Base-by-base conservation (phyloP, 2,329 filamentous ascomycete species). In the Fusarium sp. region DNA sequence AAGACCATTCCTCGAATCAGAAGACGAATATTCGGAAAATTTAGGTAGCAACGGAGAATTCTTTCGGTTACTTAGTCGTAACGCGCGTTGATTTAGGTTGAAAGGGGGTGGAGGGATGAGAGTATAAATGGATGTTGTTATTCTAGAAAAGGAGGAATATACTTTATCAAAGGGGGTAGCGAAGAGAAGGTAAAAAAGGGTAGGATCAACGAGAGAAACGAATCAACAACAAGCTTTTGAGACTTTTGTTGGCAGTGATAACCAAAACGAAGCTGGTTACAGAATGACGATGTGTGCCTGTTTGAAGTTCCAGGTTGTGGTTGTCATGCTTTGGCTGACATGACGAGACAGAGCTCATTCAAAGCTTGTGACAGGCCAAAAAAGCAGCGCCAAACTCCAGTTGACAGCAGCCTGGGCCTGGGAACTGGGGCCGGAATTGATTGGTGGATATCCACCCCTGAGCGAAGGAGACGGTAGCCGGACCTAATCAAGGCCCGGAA, bases 231-330 rank as follows among this genome's bases (percentile, higher is more conserved):
- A 60, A 42, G 38, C 40, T 48, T 38, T 40, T n/a, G 15, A 32
- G 49, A 30, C 30, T n/a, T 42, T 15, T 26, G 42, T 59, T 41
- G 46, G 46, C 26, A 62, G 52, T 70, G 26, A 53, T 50, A 41
- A 37, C 38, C 30, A 63, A 57, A 61, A 60, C 54, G 66, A 70
- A 59, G 66, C 66, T 58, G 46, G 65, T 70, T 68, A 45, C 42
- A 69, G 56, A 63, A 71, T 71, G 69, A 67, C 69, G 70, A 70
- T 63, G 70, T 26, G 57, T 73, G 66, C 52, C 71, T 58, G 70
- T 60, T 72, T 70, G 66, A 68, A 64, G 58, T 68, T 55, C 53
- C 40, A 55, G 53, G 40, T 38, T 33, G 26, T 26, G 41, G 41
- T 10, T 57, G 69, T 67, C 69, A 70, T 71, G 57, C 48, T 64